Evolutionary conservation across 2,329 filamentous ascomycete genomes (phyloP).

Genomic region (Purpureocillium lavendulum): DNA sequence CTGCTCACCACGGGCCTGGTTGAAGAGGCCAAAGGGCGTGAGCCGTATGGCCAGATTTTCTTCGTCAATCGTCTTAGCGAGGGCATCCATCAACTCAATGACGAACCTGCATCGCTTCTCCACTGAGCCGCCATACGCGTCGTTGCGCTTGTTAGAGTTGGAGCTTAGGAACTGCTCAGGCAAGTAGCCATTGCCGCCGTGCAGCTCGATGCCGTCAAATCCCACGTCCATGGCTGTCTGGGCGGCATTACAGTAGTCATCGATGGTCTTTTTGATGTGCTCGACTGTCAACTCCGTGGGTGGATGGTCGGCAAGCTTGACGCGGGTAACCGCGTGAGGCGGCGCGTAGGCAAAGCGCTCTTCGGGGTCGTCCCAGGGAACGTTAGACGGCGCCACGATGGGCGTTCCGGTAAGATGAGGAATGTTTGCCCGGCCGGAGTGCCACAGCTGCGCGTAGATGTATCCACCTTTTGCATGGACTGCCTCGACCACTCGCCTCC

Average conservation of each 20-base stretch:
- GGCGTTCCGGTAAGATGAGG: constrained; percentile 24
- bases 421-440: constrained; percentile 29
- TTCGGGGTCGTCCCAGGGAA: constrained; percentile 36
- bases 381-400: constrained; percentile 29
- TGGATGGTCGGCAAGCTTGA: constrained; percentile 24
- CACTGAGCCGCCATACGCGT: constrained; percentile 23
- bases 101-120: constrained; percentile 38
- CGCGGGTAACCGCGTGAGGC: constrained; percentile 24
- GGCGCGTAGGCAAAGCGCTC: constrained; percentile 27
- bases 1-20: too few relatives aligned
- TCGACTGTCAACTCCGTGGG: constrained; percentile 27
- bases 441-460: constrained; percentile 55
- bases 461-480: constrained; percentile 53
- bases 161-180: constrained; percentile 29
- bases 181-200: constrained; percentile 30
- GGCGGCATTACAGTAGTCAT: constrained; percentile 19
- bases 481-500: constrained; percentile 49
- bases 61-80: constrained; percentile 34
- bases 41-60: constrained; percentile 22
- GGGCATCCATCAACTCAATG: constrained; percentile 41
- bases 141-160: constrained; percentile 25
- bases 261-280: constrained; percentile 28
- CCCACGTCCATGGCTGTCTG: constrained; percentile 44
- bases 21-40: constrained; percentile 22
- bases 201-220: constrained; percentile 36